These are phyloP conservation scores for Albifimbria verrucaria DNA, from an alignment of 2,329 filamentous ascomycete genomes.

Conservation along the genomic window DNA sequence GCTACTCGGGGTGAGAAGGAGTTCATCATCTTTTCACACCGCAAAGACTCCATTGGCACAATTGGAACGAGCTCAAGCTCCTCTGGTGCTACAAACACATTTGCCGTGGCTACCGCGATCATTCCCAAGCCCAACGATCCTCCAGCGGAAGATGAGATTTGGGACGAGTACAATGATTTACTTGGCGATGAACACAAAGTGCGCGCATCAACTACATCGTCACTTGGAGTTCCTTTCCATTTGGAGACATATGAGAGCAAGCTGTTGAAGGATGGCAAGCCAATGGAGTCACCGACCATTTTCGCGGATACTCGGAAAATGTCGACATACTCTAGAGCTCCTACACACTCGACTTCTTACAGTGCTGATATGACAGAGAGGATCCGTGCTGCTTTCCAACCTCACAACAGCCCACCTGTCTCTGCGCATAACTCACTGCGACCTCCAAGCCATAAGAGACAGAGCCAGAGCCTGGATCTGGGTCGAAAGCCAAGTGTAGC, in stretches of 20 bases:
- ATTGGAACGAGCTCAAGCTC: slow-evolving; percentile 55
- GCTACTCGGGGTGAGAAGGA: slow-evolving; percentile 42
- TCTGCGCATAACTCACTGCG: slow-evolving; percentile 42
- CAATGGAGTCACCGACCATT: slow-evolving; percentile 48
- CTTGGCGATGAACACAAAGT: slow-evolving; percentile 55
- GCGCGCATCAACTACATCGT: slow-evolving; percentile 52
- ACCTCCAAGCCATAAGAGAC: slow-evolving; percentile 20
- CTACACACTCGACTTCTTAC: slow-evolving; percentile 46
- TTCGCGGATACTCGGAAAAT: slow-evolving; percentile 25
- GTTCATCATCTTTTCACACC: slow-evolving; percentile 71
- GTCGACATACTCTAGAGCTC: slow-evolving; percentile 30
- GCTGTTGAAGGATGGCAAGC: slow-evolving; percentile 27
- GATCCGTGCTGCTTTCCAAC: slow-evolving; percentile 46
- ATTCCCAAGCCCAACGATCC: slow-evolving; percentile 60
- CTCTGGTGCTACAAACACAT: slow-evolving; percentile 56
- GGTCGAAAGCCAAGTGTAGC: slow-evolving; percentile 28
- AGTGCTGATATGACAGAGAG: slow-evolving; percentile 54
- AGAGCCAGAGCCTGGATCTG: slow-evolving; percentile 13
- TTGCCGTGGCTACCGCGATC: slow-evolving; percentile 62
- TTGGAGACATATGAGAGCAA: slow-evolving; percentile 46
- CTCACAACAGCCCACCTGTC: slow-evolving; percentile 37
- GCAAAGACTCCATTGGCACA: slow-evolving; percentile 67
- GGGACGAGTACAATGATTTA: slow-evolving; percentile 91
- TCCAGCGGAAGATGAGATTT: slow-evolving; percentile 79
- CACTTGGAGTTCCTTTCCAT: slow-evolving; percentile 53